Evolutionary conservation across 2,329 filamentous ascomycete species (phyloP).

Genomic region (Onygenales sp.): DNA sequence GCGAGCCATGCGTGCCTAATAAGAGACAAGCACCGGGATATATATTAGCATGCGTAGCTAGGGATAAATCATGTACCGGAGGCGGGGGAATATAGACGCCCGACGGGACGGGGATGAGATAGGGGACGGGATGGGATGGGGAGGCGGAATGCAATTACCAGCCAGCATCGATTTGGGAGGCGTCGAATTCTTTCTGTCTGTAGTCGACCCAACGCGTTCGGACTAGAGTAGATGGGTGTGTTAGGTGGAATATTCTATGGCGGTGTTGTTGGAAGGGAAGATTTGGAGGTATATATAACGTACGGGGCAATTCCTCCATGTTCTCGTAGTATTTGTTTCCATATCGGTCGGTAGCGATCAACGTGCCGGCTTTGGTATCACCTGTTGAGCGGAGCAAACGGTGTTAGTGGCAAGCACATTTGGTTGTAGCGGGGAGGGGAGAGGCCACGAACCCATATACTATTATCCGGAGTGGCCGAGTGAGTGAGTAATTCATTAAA

Average conservation of each 20-base stretch:
- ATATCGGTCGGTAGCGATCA: constrained; percentile 77
- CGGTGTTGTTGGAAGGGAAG: neutral
- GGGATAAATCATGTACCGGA: neutral
- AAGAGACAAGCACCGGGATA: neutral
- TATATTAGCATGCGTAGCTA: neutral
- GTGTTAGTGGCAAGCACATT: constrained; percentile 15
- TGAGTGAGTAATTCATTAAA: neutral
- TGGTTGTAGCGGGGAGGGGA: neutral
- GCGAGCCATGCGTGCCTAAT: constrained; percentile 88
- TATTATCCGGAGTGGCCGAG: constrained; percentile 14
- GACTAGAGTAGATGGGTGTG: constrained; percentile 42
- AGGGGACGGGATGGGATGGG: neutral
- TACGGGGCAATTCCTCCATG: constrained; percentile 81
- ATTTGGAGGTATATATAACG: constrained; percentile 2
- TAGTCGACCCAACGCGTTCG: constrained; percentile 97
- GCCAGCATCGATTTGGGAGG: constrained; percentile 73
- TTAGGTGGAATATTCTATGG: neutral
- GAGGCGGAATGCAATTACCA: constrained; percentile 44
- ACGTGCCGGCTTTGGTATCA: constrained; percentile 87
- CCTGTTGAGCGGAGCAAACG: constrained; percentile 45
- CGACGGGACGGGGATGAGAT: too few relatives aligned
- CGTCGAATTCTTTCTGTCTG: constrained; percentile 62
- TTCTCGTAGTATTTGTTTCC: constrained; percentile 99
- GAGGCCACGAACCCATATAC: constrained; percentile 32
- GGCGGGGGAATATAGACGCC: neutral